Evolutionary conservation across 2,329 filamentous ascomycete genomes (phyloP).

Genomic region (Shiraia bambusicola): DNA sequence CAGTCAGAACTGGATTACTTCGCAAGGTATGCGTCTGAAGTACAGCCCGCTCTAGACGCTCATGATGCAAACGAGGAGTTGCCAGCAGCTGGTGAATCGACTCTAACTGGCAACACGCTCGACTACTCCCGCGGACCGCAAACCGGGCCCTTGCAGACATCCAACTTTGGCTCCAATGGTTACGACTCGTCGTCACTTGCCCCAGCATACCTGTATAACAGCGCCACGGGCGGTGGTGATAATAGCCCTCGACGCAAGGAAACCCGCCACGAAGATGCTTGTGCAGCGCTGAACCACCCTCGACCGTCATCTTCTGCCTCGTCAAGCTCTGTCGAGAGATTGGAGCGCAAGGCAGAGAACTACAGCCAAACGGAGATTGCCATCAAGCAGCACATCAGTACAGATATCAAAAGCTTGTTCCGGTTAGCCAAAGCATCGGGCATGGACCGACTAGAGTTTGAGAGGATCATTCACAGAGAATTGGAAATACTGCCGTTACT

Average conservation of each 20-base stretch:
- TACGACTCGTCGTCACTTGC: constrained; percentile 39
- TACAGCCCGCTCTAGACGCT: constrained; percentile 78
- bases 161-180: constrained; percentile 31
- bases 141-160: constrained; percentile 48
- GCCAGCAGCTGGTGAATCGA: constrained; percentile 51
- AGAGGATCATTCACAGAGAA: constrained; percentile 69
- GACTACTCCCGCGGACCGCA: constrained; percentile 44
- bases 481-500: constrained; percentile 69
- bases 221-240: constrained; percentile 5
- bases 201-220: constrained; percentile 13
- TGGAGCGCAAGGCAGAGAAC: constrained; percentile 58
- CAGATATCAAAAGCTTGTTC: constrained; percentile 75
- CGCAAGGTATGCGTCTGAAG: constrained; percentile 69
- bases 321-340: constrained; percentile 56
- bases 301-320: constrained; percentile 47
- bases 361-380: constrained; percentile 68
- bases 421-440: constrained; percentile 69
- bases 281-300: constrained; percentile 34
- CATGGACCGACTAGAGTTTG: constrained; percentile 74
- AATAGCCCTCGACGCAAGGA: constrained; percentile 27
- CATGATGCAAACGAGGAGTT: constrained; percentile 75
- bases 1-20: constrained; percentile 70
- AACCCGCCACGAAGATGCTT: constrained; percentile 20
- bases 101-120: constrained; percentile 56
- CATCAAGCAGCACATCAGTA: constrained; percentile 76